Conservation (phyloP, 306 rosid genomes). For the Cicer judaicum region DNA sequence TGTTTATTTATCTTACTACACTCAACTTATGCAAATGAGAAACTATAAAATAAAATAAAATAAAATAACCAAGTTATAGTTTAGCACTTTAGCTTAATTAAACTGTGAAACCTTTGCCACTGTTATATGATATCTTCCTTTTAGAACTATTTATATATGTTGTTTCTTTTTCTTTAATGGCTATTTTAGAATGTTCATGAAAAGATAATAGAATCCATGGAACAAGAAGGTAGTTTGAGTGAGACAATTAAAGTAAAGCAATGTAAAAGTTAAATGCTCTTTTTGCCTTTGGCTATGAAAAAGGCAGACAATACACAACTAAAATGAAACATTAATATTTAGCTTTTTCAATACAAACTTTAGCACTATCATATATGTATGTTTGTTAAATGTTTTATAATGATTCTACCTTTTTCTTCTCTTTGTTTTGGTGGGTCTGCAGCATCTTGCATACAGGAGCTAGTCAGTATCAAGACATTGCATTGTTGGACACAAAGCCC, state of each 20-base stretch:
- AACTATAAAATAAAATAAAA: background rate
- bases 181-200: conserved; percentile 44
- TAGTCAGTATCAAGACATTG: conserved; percentile 92
- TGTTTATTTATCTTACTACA: background rate
- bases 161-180: conserved; percentile 22
- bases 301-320: conserved; percentile 58
- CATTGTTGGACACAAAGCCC: conserved; percentile 94
- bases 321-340: conserved; percentile 26
- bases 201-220: conserved; percentile 32
- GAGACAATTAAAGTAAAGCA: conserved; percentile 47
- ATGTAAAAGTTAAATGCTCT: conserved; percentile 49
- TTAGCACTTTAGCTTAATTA: background rate
- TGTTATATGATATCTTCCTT: background rate
- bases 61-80: conserved; percentile 9
- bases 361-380: conserved; percentile 31
- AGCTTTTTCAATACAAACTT: conserved; percentile 23
- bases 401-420: background rate
- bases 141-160: background rate
- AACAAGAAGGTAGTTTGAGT: conserved; percentile 42
- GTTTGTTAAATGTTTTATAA: background rate
- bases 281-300: conserved; percentile 59
- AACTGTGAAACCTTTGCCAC: too few species aligned
- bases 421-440: conserved; percentile 40
- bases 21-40: background rate
- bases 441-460: conserved; percentile 95